Conservation (phyloP, 2,329 filamentous ascomycete genomes). For the Curvularia sp. region DNA sequence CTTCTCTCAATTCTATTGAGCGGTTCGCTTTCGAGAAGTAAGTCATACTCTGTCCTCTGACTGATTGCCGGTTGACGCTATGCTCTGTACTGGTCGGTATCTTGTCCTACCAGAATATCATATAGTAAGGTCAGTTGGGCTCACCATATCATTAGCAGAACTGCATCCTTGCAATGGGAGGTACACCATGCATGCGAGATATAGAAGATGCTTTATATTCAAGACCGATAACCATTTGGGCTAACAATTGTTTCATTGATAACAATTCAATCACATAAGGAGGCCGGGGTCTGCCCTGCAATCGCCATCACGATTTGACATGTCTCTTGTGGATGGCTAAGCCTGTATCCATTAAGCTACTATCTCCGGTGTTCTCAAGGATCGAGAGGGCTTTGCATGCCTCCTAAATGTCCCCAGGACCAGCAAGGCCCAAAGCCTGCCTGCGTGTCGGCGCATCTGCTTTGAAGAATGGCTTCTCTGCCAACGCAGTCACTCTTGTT, state of each 20-base stretch:
- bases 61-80: too few relatives aligned
- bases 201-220: too few relatives aligned
- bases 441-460: constrained; percentile 69
- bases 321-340: not conserved
- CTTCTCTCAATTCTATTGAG: too few relatives aligned
- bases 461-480: constrained; percentile 75
- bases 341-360: not conserved
- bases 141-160: too few relatives aligned
- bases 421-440: constrained; percentile 70
- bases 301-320: not conserved
- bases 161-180: too few relatives aligned
- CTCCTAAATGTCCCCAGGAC: constrained; percentile 60
- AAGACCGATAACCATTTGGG: not conserved
- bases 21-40: too few relatives aligned
- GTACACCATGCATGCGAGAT: too few relatives aligned
- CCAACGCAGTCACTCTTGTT: constrained; percentile 73
- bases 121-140: too few relatives aligned
- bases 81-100: too few relatives aligned
- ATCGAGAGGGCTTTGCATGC: too few relatives aligned
- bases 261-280: not conserved
- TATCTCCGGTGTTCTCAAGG: not conserved
- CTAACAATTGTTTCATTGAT: not conserved
- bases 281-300: not conserved
- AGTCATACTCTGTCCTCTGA: too few relatives aligned
- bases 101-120: too few relatives aligned